phyloP scores from a whole-genome alignment of 352 stramenopile genomes.

The Globisporangium apiculatum region DNA sequence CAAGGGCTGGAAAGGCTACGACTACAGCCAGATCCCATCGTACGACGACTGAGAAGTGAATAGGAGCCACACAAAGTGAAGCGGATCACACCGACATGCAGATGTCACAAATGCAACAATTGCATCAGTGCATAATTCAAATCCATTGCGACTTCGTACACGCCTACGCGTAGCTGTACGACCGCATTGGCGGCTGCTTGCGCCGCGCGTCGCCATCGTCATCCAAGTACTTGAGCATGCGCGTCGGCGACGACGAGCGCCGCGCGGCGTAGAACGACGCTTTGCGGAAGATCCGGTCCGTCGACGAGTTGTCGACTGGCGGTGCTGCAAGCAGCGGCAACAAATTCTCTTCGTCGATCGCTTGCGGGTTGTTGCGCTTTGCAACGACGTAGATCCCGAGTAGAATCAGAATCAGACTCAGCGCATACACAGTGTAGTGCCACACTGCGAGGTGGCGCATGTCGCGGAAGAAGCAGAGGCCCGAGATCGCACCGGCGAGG shows the following conservation, averaged over 20 bases:
- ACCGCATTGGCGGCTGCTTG: constrained; percentile 2
- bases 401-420: constrained; percentile 64
- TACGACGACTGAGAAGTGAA: constrained; percentile 57
- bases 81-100: neutral
- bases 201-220: constrained; percentile 1
- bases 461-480: constrained; percentile 75
- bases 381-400: constrained; percentile 69
- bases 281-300: constrained; percentile 45
- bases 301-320: constrained; percentile 31
- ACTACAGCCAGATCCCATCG: constrained; percentile 79
- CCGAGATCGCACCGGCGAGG: constrained; percentile 61
- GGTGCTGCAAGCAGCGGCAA: constrained; percentile 42
- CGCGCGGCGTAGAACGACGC: constrained; percentile 40
- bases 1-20: constrained; percentile 81
- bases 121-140: too few relatives aligned
- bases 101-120: too few relatives aligned
- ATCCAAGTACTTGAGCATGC: constrained; percentile 14
- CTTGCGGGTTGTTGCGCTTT: constrained; percentile 30
- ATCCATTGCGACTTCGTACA: neutral
- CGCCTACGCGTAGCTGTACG: constrained; percentile 7
- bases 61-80: neutral
- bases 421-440: constrained; percentile 70
- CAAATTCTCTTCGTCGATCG: constrained; percentile 50
- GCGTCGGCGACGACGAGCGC: constrained; percentile 28
- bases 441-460: constrained; percentile 56